Base-by-base conservation (phyloP, 2,329 filamentous ascomycete genomes). In the Fusarium austroafricanum region DNA sequence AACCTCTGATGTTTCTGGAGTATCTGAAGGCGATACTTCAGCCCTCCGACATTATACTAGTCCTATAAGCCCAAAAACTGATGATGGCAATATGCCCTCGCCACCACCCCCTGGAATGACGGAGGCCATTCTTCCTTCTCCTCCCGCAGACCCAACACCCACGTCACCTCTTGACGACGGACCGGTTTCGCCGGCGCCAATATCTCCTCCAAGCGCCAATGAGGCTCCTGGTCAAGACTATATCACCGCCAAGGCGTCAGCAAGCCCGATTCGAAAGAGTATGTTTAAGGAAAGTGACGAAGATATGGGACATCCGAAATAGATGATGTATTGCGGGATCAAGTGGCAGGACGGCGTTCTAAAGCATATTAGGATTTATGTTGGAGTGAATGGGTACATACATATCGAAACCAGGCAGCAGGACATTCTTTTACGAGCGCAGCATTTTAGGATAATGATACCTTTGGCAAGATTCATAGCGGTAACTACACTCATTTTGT, bases 231-330 rank as follows among this genome's bases (percentile, higher is more conserved):
- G 71, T 0, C 68, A 71, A 3, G 77, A 78, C 23, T 78, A 77
- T 31, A 37, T 77, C 10, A 64, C 75, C 1, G 74, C 66, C 6
- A 74, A 69, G 43, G 51, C 72, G 6, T 59, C 67, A 4, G 51
- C 71, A 10, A 73, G 67, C 44, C 71, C 75, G 6, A 44, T 76
- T n/a, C 73, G 81, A 51, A 79, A 75, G 73, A 83, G 81, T 28
- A 77, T 81, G 38, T 83, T 83, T 40, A 71, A 75, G 9, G 81
- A 82, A 68, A 78, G 76, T n/a, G 74, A 76, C 28, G 80, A 82
- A 39, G 81, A 83, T 68, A 75, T 80, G 72, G 75, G 71, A 11
- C 70, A 74, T 56, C 37, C 53, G 23, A 67, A 63, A 50, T 66
- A 54, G 66, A 23, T 26, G 4, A 45, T 17, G 23, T 50, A 38